phyloP scores from a whole-genome alignment of 176 grass and related monocot genomes.

The maize (Zea mays) region Zm-B73-REFERENCE-NAM-5.0 NC_050103.1:176224001-176224500 shows the following conservation, averaged over 20 bases:
- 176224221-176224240: constrained; percentile 25
- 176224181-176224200: constrained; percentile 12
- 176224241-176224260: constrained; percentile 24
- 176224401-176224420: no score
- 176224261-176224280: constrained; percentile 16
- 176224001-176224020: constrained; percentile 77
- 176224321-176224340: no score
- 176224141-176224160: constrained; percentile 87
- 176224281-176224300: neutral
- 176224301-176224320: no score
- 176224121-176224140: constrained; percentile 52
- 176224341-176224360: no score
- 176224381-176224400: no score
- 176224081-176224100: constrained; percentile 59
- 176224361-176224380: no score
- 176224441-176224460: no score
- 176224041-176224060: constrained; percentile 60
- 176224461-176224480: no score
- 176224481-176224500: no score
- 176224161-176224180: constrained; percentile 31
- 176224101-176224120: constrained; percentile 77
- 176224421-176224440: no score
- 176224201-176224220: constrained; percentile 5
- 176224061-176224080: constrained; percentile 68
- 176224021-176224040: constrained; percentile 39